Percentiles rank a stretch among this genome's conserved stretches.
phyloP scores from a whole-genome alignment of 2,329 filamentous ascomycete genomes.

The Periconia sp. region DNA sequence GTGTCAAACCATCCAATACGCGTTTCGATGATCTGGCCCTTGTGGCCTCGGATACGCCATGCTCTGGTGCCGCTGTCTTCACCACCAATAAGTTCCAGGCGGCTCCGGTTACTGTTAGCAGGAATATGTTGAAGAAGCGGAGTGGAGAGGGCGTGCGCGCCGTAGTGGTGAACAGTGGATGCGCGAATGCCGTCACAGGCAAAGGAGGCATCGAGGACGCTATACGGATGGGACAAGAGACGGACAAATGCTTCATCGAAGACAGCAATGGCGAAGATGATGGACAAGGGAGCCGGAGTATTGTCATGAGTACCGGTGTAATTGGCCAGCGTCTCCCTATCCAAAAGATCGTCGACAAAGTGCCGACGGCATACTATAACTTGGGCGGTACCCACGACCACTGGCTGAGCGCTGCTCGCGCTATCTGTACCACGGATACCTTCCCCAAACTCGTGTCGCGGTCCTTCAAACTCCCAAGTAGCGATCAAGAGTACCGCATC shows the following conservation, averaged over 20 bases:
- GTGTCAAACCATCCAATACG: constrained; percentile 91
- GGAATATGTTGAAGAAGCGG: constrained; percentile 67
- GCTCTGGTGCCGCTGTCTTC: constrained; percentile 87
- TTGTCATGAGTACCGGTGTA: constrained; percentile 98
- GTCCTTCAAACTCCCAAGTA: constrained; percentile 81
- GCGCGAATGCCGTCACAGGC: constrained; percentile 95
- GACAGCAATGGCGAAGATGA: constrained; percentile 40
- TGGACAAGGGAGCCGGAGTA: constrained; percentile 61
- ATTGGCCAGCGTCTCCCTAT: constrained; percentile 95
- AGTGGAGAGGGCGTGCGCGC: constrained; percentile 72
- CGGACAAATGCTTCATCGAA: constrained; percentile 64
- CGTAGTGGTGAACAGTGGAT: constrained; percentile 92
- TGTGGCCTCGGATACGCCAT: constrained; percentile 82
- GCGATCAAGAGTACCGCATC: constrained; percentile 76
- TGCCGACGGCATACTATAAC: constrained; percentile 72
- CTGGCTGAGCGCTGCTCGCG: constrained; percentile 83
- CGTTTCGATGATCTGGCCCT: constrained; percentile 89
- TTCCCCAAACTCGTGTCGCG: constrained; percentile 93
- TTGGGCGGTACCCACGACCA: constrained; percentile 77
- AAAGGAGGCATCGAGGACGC: constrained; percentile 88
- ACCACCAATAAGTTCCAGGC: constrained; percentile 99
- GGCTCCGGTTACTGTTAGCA: constrained; percentile 86
- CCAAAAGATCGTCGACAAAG: constrained; percentile 80
- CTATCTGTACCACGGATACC: constrained; percentile 97
- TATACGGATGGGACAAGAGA: constrained; percentile 74